Evolutionary conservation across 2,329 filamentous ascomycete genomes (phyloP).

Genomic region (Penicillium sp.): DNA sequence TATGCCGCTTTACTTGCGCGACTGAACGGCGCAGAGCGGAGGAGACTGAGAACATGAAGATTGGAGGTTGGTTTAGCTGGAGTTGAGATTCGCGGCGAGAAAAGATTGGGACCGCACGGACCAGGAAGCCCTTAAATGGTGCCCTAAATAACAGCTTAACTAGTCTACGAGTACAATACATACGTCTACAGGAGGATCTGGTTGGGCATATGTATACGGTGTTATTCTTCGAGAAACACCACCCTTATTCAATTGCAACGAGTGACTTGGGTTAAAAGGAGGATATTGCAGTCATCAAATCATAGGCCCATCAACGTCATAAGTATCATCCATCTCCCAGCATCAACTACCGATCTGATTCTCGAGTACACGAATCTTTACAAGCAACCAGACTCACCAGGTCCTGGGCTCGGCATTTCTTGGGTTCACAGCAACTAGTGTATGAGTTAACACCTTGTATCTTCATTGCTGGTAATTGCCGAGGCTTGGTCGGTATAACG

Average conservation of each 20-base stretch:
- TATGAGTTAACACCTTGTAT: too few species aligned
- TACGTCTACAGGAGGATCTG: too few species aligned
- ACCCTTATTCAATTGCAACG: constrained; percentile 13
- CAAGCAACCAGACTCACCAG: background rate
- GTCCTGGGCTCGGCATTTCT: background rate
- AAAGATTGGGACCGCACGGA: constrained; percentile 34
- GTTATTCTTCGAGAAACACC: background rate
- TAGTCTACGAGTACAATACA: background rate
- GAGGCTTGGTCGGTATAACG: background rate
- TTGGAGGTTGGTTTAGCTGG: constrained; percentile 16
- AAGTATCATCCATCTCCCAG: constrained; percentile 20
- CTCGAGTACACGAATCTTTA: background rate
- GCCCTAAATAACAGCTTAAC: constrained; percentile 22
- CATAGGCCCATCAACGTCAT: constrained; percentile 26
- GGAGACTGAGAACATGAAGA: constrained; percentile 37
- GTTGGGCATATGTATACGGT: background rate
- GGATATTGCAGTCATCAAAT: constrained; percentile 22
- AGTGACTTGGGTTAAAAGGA: constrained; percentile 25
- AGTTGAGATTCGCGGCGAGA: constrained; percentile 12
- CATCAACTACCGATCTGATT: constrained; percentile 5
- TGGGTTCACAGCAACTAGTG: too few species aligned
- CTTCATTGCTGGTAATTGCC: too few species aligned
- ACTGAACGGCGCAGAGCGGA: constrained; percentile 26
- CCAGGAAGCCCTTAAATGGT: constrained; percentile 31
- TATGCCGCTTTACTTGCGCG: constrained; percentile 8